Conservation (phyloP, 257 asterid species). For the Plectranthus barbatus region DNA sequence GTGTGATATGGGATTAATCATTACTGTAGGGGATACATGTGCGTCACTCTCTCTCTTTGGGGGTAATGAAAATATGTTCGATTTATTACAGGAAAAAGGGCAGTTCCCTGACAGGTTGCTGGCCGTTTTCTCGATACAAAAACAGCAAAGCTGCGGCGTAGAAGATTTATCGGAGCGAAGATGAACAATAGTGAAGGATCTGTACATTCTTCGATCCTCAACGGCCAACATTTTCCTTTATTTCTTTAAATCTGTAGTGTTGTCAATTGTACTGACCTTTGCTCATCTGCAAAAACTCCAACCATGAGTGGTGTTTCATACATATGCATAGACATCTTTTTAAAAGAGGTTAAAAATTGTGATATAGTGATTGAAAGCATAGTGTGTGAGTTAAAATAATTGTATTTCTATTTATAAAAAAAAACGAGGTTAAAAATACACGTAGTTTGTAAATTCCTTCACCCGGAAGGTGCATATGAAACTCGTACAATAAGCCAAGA, state of each 20-base stretch:
- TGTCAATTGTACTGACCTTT: neutral
- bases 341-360: neutral
- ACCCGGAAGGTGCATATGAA: too few relatives aligned
- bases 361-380: too few relatives aligned
- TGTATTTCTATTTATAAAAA: too few relatives aligned
- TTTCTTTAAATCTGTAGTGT: neutral
- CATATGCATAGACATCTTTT: neutral
- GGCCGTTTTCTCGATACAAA: slow-evolving; percentile 32
- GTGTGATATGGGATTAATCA: neutral
- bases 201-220: slow-evolving; percentile 6
- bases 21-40: neutral
- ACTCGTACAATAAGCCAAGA: too few relatives aligned
- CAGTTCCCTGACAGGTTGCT: slow-evolving; percentile 28
- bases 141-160: slow-evolving; percentile 22
- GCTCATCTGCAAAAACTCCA: neutral
- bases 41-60: neutral
- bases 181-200: slow-evolving; percentile 1
- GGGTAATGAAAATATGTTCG: neutral
- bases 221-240: neutral
- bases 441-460: too few relatives aligned
- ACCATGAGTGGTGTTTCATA: neutral
- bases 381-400: too few relatives aligned
- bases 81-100: slow-evolving; percentile 39
- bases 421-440: too few relatives aligned
- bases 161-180: neutral